Conservation (phyloP, 139 green algal species). For the Haematococcus lacustris region DNA sequence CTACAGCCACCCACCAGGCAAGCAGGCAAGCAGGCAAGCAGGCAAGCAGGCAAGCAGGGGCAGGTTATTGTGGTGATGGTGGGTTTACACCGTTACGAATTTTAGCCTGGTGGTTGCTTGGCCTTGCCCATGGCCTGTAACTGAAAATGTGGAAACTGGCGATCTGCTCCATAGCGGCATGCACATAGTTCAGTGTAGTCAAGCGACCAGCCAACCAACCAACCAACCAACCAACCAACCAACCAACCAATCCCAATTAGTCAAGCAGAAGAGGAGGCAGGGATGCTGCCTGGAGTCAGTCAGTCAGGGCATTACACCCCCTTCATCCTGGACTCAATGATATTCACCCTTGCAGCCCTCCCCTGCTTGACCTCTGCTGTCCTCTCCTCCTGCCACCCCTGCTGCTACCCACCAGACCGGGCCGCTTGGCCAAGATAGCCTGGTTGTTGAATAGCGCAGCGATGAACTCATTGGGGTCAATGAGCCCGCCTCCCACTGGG, state of each 20-base stretch:
- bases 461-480: constrained; percentile 34
- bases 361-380: neutral
- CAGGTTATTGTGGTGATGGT: neutral
- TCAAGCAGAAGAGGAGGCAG: too few species aligned
- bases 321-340: neutral
- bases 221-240: too few species aligned
- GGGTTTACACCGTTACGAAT: neutral
- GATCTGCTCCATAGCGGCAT: neutral
- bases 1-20: constrained; percentile 3
- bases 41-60: neutral
- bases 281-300: neutral
- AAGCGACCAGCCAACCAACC: too few species aligned
- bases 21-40: too few species aligned
- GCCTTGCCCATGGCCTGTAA: too few species aligned
- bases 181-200: neutral
- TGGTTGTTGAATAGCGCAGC: constrained; percentile 21
- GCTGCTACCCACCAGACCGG: neutral
- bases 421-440: neutral
- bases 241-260: too few species aligned
- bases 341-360: neutral
- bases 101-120: neutral
- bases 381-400: neutral
- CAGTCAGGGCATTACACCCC: neutral
- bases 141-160: neutral
- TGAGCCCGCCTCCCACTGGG: too few species aligned